Evolutionary conservation across 495 filamentous ascomycete species (phyloP), one percentile per base, ranked within the genome.

Genomic region (Zalerion maritima): DNA sequence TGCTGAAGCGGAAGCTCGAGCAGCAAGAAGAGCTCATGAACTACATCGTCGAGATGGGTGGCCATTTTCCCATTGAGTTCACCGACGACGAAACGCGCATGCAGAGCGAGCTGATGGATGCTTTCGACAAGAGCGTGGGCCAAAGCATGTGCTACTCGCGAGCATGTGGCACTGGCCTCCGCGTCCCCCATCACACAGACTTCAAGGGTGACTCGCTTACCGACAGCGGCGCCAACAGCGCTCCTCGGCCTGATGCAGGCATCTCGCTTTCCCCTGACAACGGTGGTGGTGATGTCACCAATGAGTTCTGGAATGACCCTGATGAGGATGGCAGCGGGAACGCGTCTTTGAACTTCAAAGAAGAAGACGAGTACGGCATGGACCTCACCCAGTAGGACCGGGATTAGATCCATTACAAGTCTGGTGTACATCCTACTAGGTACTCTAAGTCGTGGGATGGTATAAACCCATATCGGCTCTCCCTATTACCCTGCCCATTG

Each of bases 81-180:
- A 83, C 75, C 4, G 89, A 97, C 43, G 89, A 94, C 20, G 89
- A 97, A 51, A 77, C 75, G 45, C 76, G 89, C 12, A 94, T 97
- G 89, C 79, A 81, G 23, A 82, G 73, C 6, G 89, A 97, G 54
- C 70, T 97, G 17, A 60, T 81, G 37, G 80, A 86, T 40, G 78
- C 87, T 1, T 65, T 94, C 43, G 62, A 78, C 46, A 78, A 75
- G 58, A 86, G 81, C 36, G 74, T 78, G 11, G 62, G 71, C n/a
- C 42, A 42, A 48, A 54, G 42, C 57, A 91, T 92, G 47, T 64
- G 60, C 14, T 97, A 97, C 57, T 78, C 81, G 11, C 72, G 89
- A 28, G 74, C 64, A n/a, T 71, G 77, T 10, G 91, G 89, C 16
- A 75, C 69, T 15, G 85, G 85, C 11, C 69, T 96, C 4, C 73